Base-by-base conservation (phyloP, 371 early-diverging fungal species). In the Rhizopus delemar region DNA sequence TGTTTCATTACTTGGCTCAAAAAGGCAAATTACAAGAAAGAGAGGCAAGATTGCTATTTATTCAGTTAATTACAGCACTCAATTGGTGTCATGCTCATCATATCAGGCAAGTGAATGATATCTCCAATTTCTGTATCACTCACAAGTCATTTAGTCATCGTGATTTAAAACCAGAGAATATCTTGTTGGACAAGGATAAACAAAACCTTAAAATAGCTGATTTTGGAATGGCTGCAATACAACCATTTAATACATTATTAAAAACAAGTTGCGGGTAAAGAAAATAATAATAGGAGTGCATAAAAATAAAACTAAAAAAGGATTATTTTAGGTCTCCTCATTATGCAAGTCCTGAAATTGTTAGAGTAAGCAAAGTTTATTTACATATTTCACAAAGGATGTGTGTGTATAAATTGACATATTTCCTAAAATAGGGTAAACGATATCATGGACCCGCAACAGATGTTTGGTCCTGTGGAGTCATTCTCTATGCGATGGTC, bases 391-490 rank as follows among this genome's bases (percentile, higher is more conserved):
- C 11, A 36, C 22, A 22, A 22, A 22, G 2, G 22, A 22, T 22
- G 22, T 22, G 22, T 0, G 69, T 91, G 39, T 63, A 9, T 9
- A 88, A 56, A 83, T 86, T 48, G 48, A 48, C n/a, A 90, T n/a
- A 82, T 81, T 58, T 91, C 35, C 92, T 90, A 70, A 86, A 79
- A 31, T 64, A 78, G 78, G 79, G 79, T 8, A 78, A 66, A 45
- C 56, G 51, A 56, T 97, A 95, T 64, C 87, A 90, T 60, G 96
- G 96, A 1, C 81, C 88, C 1, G 70, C 88, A n/a, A 82, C 93
- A 0, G 97, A 97, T 70, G 84, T 95, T 22, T 97, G 96, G 96
- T 90, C 91, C 8, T 88, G 91, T 62, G 97, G 97, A 9, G 91
- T 95, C 32, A 93, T 97, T 51, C 75, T 97, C 8, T 95, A 90